Evolutionary conservation across 2,329 filamentous ascomycete genomes (phyloP), one percentile per base, ranked within the genome.

Genomic region (Penicillium capsulatum): DNA sequence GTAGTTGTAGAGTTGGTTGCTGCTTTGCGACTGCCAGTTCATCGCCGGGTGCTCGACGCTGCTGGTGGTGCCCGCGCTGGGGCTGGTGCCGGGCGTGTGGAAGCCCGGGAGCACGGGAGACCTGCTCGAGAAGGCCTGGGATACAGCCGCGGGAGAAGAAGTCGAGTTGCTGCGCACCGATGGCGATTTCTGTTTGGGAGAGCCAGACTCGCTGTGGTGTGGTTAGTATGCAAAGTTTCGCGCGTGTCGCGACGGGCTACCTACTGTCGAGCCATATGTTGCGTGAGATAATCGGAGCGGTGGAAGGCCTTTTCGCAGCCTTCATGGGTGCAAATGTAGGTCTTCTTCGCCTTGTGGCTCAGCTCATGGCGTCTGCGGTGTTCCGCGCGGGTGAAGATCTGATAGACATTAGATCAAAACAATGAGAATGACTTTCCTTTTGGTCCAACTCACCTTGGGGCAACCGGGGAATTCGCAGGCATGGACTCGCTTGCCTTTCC

Each of bases 401-500:
- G 26, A 7, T 22, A 22, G 19, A 22, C 19, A 22, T 9, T 22
- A 9, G 5, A 5, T 22, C 9, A 22, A n/a, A n/a, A n/a, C n/a
- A n/a, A n/a, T n/a, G n/a, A n/a, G n/a, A n/a, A n/a, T n/a, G n/a
- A n/a, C n/a, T n/a, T n/a, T n/a, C 22, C 22, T 24, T 7, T 24
- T 24, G 22, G 8, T 37, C 26, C 3, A 16, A 54, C 59, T 40
- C 35, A 72, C 69, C 59, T 74, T 74, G 26, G 58, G 53, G 47
- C 71, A 74, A 30, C 70, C 69, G 8, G 66, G 65, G 41, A 56
- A 69, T 41, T 70, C 61, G 49, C 71, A 74, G 4, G 60, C 61
- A 52, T 74, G 71, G 2, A 74, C 71, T 36, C 69, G 64, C 51
- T 73, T 73, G 9, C 71, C 71, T 51, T 73, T 74, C 57, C 71